Evolutionary conservation across 2,329 filamentous ascomycete genomes (phyloP).

Genomic region (Stenocarpella maydis): DNA sequence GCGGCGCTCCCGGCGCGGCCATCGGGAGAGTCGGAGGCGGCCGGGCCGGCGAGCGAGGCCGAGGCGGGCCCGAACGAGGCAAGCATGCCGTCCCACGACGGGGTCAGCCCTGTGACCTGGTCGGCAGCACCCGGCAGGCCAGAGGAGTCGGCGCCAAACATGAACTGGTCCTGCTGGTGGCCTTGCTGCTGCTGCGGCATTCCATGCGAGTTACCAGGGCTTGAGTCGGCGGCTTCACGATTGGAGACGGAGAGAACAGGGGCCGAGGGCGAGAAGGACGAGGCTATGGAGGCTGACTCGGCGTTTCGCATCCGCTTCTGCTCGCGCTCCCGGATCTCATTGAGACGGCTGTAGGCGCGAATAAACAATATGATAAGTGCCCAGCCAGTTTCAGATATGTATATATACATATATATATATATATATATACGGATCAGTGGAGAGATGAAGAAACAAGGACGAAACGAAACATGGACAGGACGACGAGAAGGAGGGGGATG

Average conservation of each 20-base stretch:
- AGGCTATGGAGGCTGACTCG: constrained; percentile 10
- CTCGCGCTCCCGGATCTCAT: constrained; percentile 31
- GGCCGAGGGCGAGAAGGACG: constrained; percentile 13
- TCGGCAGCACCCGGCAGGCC: constrained; percentile 21
- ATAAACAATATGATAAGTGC: constrained; percentile 15
- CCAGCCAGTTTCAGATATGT: neutral
- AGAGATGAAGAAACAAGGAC: neutral
- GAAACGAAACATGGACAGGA: neutral
- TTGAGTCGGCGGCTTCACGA: constrained; percentile 15
- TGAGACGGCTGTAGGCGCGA: constrained; percentile 21
- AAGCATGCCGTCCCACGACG: constrained; percentile 31
- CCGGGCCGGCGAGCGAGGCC: constrained; percentile 17
- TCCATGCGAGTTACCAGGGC: neutral
- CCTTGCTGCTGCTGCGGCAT: constrained; percentile 22
- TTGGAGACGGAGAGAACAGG: constrained; percentile 12
- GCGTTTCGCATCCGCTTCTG: constrained; percentile 23
- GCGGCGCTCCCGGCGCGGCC: constrained; percentile 17
- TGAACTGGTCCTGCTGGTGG: constrained; percentile 25
- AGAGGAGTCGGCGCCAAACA: constrained; percentile 16
- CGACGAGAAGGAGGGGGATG: neutral
- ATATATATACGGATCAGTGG: neutral
- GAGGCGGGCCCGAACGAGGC: constrained; percentile 18
- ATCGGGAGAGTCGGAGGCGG: constrained; percentile 1
- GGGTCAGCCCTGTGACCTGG: constrained; percentile 12
- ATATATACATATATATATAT: too few relatives aligned